A percentile compares a stretch with the other conserved stretches of the same genome.
phyloP scores from a whole-genome alignment of 1,284 basidiomycete species.

The Leccinum pachyderme region DNA sequence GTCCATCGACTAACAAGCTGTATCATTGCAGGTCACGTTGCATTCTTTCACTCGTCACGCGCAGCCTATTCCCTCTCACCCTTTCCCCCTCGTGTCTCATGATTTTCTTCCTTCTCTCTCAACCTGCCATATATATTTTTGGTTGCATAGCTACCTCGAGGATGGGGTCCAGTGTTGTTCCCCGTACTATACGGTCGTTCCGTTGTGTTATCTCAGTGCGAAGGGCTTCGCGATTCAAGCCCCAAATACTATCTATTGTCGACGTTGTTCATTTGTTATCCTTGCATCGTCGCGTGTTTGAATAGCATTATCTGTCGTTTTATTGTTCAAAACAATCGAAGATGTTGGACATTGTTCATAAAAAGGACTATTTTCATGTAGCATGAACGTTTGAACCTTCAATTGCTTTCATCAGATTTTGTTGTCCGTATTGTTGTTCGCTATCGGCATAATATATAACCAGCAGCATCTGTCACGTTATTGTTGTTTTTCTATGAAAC shows the following conservation, averaged over 20 bases:
- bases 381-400: not conserved
- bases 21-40: constrained; percentile 19
- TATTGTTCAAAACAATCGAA: not conserved
- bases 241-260: constrained; percentile 32
- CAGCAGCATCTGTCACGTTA: too few species aligned
- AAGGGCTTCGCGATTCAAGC: constrained; percentile 6
- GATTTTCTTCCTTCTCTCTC: constrained; percentile 17
- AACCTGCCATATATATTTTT: constrained; percentile 33
- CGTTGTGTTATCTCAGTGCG: not conserved
- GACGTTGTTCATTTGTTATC: not conserved
- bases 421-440: too few species aligned
- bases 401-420: too few species aligned
- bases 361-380: constrained; percentile 1
- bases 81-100: not conserved
- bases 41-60: constrained; percentile 10
- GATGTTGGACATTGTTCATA: not conserved
- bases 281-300: not conserved
- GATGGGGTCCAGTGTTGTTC: not conserved
- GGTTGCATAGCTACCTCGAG: constrained; percentile 21
- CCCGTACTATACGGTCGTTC: not conserved
- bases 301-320: not conserved
- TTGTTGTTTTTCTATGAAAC: too few species aligned
- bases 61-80: not conserved
- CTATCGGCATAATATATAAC: too few species aligned
- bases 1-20: constrained; percentile 7